Evolutionary conservation across 129 eudicot genomes (phyloP).

Genomic region (Pulicaria dysenterica): DNA sequence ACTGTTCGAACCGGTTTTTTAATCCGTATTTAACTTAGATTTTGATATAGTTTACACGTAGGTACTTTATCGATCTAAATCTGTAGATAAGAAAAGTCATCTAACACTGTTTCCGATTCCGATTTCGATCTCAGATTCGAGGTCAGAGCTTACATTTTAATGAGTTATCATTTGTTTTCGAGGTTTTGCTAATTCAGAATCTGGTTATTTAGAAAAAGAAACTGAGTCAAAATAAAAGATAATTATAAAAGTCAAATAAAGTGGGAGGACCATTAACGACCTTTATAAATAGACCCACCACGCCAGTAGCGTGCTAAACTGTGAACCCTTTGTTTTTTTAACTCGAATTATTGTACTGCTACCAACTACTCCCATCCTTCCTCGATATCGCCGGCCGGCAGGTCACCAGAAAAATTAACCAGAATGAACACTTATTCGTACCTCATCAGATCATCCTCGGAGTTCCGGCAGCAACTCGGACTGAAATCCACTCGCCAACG

Average conservation of each 20-base stretch:
- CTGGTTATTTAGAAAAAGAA: not conserved
- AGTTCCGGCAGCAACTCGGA: slow-evolving; percentile 37
- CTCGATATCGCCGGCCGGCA: not conserved
- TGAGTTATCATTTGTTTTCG: not conserved
- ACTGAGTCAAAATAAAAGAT: not conserved
- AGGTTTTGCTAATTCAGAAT: slow-evolving; percentile 1
- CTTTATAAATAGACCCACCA: slow-evolving; percentile 17
- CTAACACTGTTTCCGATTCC: slow-evolving; percentile 6
- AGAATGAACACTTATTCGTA: slow-evolving; percentile 37
- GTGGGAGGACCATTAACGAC: slow-evolving; percentile 25
- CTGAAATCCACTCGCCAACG: slow-evolving; percentile 35
- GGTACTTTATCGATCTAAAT: not conserved
- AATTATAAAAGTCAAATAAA: slow-evolving; percentile 17
- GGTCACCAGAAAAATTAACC: slow-evolving; percentile 13
- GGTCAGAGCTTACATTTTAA: not conserved
- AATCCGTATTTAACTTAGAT: not conserved
- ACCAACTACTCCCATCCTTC: not conserved
- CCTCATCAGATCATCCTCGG: slow-evolving; percentile 33
- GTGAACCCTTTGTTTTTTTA: not conserved
- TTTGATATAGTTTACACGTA: not conserved
- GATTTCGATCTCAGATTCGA: slow-evolving; percentile 6
- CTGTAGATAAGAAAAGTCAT: not conserved
- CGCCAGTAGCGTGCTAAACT: slow-evolving; percentile 8
- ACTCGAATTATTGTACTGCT: not conserved
- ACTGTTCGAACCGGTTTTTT: not conserved